Evolutionary conservation across 805 yeast genomes (phyloP).

Genomic region (Starmerella khaoyaiensis): DNA sequence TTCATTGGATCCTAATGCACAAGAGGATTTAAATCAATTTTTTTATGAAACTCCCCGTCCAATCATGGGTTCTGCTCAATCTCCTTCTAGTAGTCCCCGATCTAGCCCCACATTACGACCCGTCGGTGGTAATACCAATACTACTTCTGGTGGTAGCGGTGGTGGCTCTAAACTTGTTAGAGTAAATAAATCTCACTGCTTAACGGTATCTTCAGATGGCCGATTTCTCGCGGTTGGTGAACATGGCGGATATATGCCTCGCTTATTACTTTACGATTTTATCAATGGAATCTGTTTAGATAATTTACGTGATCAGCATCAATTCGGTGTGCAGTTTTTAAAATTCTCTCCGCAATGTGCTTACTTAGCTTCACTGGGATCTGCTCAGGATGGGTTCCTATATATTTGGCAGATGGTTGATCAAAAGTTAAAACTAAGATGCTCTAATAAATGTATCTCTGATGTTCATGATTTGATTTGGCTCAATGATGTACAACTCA

Average conservation of each 20-base stretch:
- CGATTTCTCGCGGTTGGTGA: slow-evolving; percentile 56
- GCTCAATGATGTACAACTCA: slow-evolving; percentile 36
- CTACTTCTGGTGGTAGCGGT: background rate
- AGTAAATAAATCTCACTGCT: slow-evolving; percentile 27
- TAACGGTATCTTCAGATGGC: slow-evolving; percentile 46
- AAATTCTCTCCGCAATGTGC: slow-evolving; percentile 48
- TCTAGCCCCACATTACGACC: slow-evolving; percentile 9
- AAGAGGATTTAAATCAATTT: background rate
- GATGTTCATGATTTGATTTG: slow-evolving; percentile 44
- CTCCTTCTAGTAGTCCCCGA: slow-evolving; percentile 3
- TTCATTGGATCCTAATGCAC: background rate
- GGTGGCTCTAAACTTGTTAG: slow-evolving; percentile 6
- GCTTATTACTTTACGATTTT: slow-evolving; percentile 35
- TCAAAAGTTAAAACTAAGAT: slow-evolving; percentile 30
- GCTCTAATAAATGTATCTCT: slow-evolving; percentile 53
- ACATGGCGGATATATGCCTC: slow-evolving; percentile 48
- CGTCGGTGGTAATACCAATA: background rate
- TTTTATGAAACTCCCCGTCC: slow-evolving; percentile 5
- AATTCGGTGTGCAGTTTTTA: slow-evolving; percentile 46
- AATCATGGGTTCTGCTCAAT: background rate
- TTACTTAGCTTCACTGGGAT: slow-evolving; percentile 47
- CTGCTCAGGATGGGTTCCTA: slow-evolving; percentile 55
- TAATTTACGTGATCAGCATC: slow-evolving; percentile 42
- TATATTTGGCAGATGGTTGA: slow-evolving; percentile 42
- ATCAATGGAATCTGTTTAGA: slow-evolving; percentile 35